phyloP scores from a whole-genome alignment of 2,329 filamentous ascomycete species.

The Penicillium olsonii region DNA sequence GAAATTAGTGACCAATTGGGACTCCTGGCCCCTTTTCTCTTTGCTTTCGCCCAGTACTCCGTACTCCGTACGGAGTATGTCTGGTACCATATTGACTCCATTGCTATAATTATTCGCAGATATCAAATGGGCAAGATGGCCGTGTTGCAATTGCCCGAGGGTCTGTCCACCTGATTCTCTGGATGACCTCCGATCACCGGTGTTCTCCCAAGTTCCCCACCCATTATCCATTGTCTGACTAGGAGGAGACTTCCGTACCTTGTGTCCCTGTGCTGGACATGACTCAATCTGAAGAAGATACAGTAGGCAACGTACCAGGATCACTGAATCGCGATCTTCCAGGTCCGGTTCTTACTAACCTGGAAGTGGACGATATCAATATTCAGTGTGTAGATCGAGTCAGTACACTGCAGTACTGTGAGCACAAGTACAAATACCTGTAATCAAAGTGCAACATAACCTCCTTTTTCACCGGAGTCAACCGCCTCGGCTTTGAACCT shows the following conservation, averaged over 20 bases:
- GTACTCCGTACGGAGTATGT: too few species aligned
- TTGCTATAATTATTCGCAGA: background rate
- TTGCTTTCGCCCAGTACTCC: too few species aligned
- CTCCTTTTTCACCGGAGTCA: slow-evolving; percentile 25
- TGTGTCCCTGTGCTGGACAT: too few species aligned
- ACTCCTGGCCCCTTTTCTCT: slow-evolving; percentile 4
- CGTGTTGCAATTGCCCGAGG: too few species aligned
- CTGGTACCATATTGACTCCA: background rate
- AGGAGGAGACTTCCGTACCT: too few species aligned
- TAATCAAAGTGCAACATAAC: slow-evolving; percentile 12
- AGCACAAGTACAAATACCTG: background rate
- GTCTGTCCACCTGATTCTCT: too few species aligned
- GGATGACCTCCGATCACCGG: background rate
- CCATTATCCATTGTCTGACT: background rate
- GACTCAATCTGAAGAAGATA: too few species aligned
- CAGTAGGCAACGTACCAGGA: too few species aligned
- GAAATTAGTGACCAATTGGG: slow-evolving; percentile 2
- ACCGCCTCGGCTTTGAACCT: slow-evolving; percentile 24
- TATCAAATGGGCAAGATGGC: background rate
- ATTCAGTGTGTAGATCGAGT: background rate
- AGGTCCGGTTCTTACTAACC: background rate
- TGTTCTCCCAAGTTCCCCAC: background rate
- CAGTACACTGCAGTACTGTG: too few species aligned
- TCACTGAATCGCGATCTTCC: background rate
- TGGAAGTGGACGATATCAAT: background rate